phyloP scores from a whole-genome alignment of 768 basidiomycete genomes.

The Strobilomyces echinocephalus region DNA sequence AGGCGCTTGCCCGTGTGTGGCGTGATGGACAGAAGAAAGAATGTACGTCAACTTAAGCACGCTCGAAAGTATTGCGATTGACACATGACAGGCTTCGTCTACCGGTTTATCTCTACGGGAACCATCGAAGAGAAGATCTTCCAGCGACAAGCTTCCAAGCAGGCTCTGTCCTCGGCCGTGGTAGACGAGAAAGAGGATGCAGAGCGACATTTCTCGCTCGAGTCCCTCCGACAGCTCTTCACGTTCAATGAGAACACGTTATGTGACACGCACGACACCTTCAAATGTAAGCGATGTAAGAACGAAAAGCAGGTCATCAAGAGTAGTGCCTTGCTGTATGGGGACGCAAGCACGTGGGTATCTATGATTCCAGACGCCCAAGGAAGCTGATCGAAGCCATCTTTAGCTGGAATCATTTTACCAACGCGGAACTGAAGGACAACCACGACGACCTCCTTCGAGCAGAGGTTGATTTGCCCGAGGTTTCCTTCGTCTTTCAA shows the following conservation, averaged over 20 bases:
- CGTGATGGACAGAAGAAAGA: constrained; percentile 99
- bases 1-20: constrained; percentile 97
- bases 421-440: constrained; percentile 78
- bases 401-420: constrained; percentile 94
- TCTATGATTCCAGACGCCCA: not conserved
- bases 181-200: constrained; percentile 96
- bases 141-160: constrained; percentile 94
- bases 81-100: constrained; percentile 75
- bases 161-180: constrained; percentile 94
- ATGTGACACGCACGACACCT: constrained; percentile 96
- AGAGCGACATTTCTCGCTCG: constrained; percentile 90
- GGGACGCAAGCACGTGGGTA: constrained; percentile 95
- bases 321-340: constrained; percentile 83
- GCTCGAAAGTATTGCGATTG: not conserved
- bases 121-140: constrained; percentile 99
- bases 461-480: constrained; percentile 76
- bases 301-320: constrained; percentile 81
- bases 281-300: constrained; percentile 92
- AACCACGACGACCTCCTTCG: constrained; percentile 95
- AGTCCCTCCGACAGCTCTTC: constrained; percentile 87
- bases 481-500: constrained; percentile 95
- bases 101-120: constrained; percentile 94
- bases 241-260: constrained; percentile 80
- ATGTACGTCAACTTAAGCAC: constrained; percentile 51
- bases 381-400: not conserved